These are phyloP conservation scores for Paratrypanosoma confusum DNA, from an alignment of 208 protist genomes.

Conservation along the genomic window DNA sequence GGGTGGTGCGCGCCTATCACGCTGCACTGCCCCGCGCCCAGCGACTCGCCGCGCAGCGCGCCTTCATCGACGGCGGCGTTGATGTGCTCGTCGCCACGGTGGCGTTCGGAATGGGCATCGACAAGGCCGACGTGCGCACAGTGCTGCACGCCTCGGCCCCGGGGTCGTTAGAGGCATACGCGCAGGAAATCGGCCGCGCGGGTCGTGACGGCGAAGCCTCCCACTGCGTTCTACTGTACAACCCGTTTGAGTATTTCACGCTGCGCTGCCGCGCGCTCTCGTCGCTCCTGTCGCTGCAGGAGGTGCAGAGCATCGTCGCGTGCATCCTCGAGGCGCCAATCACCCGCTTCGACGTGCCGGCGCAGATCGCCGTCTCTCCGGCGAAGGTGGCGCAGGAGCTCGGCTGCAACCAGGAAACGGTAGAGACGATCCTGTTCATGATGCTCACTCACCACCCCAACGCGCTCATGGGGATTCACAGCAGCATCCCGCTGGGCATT, in stretches of 20 bases:
- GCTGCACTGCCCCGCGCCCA: conserved; percentile 36
- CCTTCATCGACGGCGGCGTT: conserved; percentile 79
- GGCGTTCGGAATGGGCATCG: conserved; percentile 98
- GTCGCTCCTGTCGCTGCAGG: conserved; percentile 36
- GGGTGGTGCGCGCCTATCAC: conserved; percentile 72
- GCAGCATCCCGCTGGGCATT: too few species aligned
- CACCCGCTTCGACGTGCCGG: conserved; percentile 21
- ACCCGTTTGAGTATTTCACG: conserved; percentile 91
- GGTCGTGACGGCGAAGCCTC: conserved; percentile 87
- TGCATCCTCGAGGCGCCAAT: conserved; percentile 29
- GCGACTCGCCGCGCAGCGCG: conserved; percentile 53
- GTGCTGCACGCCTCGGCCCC: conserved; percentile 94
- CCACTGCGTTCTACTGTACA: conserved; percentile 77
- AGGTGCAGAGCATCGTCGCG: conserved; percentile 43
- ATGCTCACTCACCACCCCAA: conserved; percentile 17
- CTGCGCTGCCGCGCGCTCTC: conserved; percentile 68
- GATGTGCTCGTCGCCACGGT: conserved; percentile 94
- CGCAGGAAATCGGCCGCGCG: conserved; percentile 95
- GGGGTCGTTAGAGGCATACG: conserved; percentile 94
- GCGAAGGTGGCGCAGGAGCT: conserved; percentile 46
- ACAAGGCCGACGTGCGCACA: conserved; percentile 95
- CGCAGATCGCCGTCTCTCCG: conserved; percentile 43
- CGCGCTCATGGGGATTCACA: too few species aligned
- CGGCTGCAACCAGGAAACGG: conserved; percentile 43
- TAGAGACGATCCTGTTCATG: conserved; percentile 77